Conservation (phyloP, 352 stramenopile species). For the Albugo laibachii region DNA sequence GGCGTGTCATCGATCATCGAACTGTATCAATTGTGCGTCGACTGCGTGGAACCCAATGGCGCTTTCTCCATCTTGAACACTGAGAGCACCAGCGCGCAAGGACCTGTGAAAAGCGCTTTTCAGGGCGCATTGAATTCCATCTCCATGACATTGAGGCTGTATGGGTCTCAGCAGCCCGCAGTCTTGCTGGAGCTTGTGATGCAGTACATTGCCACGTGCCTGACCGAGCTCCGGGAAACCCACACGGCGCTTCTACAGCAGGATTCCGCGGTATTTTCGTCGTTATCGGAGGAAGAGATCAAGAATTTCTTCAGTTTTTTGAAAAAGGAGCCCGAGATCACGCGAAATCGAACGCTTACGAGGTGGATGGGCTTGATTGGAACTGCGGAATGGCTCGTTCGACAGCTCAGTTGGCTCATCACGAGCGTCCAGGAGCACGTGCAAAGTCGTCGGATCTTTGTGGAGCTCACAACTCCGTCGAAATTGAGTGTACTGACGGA, state of each 20-base stretch:
- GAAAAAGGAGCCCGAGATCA: background rate
- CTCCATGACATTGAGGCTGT: conserved; percentile 72
- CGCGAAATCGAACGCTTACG: background rate
- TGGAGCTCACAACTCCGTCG: conserved; percentile 32
- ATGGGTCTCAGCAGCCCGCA: conserved; percentile 74
- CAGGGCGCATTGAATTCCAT: conserved; percentile 81
- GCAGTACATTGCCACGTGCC: conserved; percentile 21
- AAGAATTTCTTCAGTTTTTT: no score
- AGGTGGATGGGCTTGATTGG: background rate
- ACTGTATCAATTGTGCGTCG: conserved; percentile 51
- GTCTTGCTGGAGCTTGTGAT: conserved; percentile 51
- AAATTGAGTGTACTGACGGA: conserved; percentile 33
- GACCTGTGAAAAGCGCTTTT: conserved; percentile 27
- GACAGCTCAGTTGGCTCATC: conserved; percentile 56
- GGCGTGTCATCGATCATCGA: conserved; percentile 79
- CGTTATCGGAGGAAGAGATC: no score
- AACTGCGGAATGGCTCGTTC: conserved; percentile 43
- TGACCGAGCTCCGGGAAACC: conserved; percentile 3
- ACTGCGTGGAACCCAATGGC: conserved; percentile 8
- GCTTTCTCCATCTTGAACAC: background rate
- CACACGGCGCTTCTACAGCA: conserved; percentile 4
- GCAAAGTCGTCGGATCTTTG: conserved; percentile 60
- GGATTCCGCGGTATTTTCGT: conserved; percentile 12
- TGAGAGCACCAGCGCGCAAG: conserved; percentile 1
- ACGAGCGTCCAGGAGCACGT: conserved; percentile 45